Conservation (phyloP, 495 filamentous ascomycete genomes). For the Podospora sp. region DNA sequence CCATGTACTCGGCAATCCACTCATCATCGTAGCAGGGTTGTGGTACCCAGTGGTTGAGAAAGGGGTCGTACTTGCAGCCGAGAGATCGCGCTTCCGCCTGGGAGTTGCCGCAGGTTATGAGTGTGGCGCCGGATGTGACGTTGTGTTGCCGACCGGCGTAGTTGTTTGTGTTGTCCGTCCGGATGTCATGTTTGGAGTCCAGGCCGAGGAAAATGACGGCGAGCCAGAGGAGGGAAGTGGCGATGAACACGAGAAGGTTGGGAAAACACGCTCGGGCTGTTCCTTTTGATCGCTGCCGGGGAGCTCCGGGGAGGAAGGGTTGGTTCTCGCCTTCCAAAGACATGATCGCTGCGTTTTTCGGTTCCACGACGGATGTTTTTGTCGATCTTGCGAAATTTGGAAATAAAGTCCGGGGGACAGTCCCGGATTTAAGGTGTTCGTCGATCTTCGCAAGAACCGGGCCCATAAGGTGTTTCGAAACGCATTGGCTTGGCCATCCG, state of each 20-base stretch:
- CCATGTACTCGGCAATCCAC: conserved; percentile 1
- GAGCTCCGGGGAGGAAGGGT: not conserved
- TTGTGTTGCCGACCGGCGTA: not conserved
- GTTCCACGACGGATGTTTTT: no score
- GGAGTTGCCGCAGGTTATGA: conserved; percentile 8
- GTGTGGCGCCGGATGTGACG: not conserved
- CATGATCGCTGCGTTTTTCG: not conserved
- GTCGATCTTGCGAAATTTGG: no score
- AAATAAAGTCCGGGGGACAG: no score
- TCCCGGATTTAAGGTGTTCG: no score
- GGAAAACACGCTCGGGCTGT: not conserved
- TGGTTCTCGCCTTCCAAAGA: not conserved
- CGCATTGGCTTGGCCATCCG: no score
- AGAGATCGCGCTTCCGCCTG: not conserved
- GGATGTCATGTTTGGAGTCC: not conserved
- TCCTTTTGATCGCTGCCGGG: not conserved
- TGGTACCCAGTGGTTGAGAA: conserved; percentile 7
- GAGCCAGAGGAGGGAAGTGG: conserved; percentile 2
- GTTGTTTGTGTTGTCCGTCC: not conserved
- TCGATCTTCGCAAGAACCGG: no score
- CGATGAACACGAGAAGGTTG: not conserved
- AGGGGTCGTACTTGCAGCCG: conserved; percentile 6
- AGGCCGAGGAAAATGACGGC: not conserved
- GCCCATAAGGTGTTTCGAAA: no score
- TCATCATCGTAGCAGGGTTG: conserved; percentile 1